Percentiles rank a stretch among this genome's conserved stretches.
Evolutionary conservation across 2,329 filamentous ascomycete species (phyloP).

Genomic region (Lachnellula willkommii): DNA sequence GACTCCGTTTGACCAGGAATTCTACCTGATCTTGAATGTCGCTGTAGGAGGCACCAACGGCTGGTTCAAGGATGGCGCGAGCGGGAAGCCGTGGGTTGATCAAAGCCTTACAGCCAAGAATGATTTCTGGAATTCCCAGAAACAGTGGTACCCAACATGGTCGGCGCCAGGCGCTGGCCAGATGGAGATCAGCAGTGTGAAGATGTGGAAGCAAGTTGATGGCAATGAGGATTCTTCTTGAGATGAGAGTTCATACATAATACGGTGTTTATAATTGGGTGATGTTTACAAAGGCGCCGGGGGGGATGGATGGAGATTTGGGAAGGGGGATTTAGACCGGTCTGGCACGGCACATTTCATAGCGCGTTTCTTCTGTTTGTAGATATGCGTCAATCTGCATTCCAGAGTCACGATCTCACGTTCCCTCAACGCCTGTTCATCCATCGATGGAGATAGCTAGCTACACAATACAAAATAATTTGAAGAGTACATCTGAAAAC

Average conservation of each 20-base stretch:
- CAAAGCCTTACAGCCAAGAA: constrained; percentile 57
- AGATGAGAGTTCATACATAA: background rate
- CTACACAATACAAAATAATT: too few species aligned
- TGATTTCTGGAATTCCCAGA: constrained; percentile 69
- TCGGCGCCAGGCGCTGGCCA: constrained; percentile 49
- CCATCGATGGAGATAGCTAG: too few species aligned
- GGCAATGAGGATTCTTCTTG: constrained; percentile 41
- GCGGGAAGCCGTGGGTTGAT: constrained; percentile 76
- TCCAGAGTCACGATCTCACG: too few species aligned
- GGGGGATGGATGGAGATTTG: background rate
- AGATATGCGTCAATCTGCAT: too few species aligned
- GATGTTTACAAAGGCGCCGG: background rate
- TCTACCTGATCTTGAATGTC: constrained; percentile 71
- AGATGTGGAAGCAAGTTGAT: constrained; percentile 66
- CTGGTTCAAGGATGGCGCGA: constrained; percentile 71
- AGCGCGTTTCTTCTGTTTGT: too few species aligned
- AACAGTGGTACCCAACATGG: constrained; percentile 68
- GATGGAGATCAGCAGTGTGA: constrained; percentile 64
- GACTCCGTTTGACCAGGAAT: constrained; percentile 70
- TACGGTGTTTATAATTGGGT: background rate
- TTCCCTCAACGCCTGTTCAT: too few species aligned
- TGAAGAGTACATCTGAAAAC: too few species aligned
- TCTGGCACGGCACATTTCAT: too few species aligned
- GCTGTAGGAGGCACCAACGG: constrained; percentile 75
- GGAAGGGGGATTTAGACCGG: background rate